Evolutionary conservation across 345 rosid genomes (phyloP).

Genomic region (Eucalyptus camaldulensis): DNA sequence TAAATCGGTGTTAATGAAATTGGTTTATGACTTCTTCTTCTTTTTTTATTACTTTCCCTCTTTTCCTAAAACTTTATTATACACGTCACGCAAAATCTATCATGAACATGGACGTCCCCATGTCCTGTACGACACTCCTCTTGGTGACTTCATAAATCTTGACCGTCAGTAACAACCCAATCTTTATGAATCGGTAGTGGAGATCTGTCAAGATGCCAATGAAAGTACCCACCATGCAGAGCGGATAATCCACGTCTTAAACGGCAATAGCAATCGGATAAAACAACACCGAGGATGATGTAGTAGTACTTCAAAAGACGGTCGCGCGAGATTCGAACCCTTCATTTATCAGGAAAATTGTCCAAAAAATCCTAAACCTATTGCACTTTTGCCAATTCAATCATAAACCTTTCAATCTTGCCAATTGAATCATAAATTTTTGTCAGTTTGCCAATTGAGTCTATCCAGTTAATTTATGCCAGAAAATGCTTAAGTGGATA

Average conservation of each 20-base stretch:
- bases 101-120: background rate
- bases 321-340: background rate
- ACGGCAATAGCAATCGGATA: background rate
- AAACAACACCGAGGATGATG: background rate
- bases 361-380: too few relatives aligned
- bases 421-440: accelerated
- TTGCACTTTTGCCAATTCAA: too few relatives aligned
- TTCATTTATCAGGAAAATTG: background rate
- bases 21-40: background rate
- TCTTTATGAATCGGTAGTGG: background rate
- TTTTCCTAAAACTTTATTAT: background rate
- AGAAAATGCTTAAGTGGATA: too few relatives aligned
- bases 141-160: background rate
- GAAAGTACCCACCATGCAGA: background rate
- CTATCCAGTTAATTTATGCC: accelerated
- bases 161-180: background rate
- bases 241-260: background rate
- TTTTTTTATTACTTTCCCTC: too few relatives aligned
- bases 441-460: too few relatives aligned
- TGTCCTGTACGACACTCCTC: background rate
- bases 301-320: background rate
- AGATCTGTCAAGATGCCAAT: background rate
- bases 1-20: too few relatives aligned
- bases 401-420: accelerated
- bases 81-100: background rate